Evolutionary conservation across 768 basidiomycete species (phyloP).

Genomic region (Tricholoma saponaceum): DNA sequence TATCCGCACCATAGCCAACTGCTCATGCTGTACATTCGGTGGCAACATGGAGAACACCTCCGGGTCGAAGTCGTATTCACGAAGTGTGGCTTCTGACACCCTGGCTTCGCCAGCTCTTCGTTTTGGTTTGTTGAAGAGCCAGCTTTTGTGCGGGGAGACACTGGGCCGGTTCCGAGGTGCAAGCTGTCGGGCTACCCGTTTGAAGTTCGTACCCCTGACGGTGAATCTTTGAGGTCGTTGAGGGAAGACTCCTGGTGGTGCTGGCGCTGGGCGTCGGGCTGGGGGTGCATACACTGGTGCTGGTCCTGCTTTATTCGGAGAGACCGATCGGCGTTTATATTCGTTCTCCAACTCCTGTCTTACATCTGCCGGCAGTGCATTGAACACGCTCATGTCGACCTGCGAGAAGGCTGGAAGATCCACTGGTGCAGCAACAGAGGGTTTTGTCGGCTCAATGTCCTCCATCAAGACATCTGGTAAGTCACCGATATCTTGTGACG

Average conservation of each 20-base stretch:
- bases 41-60: slow-evolving; percentile 67
- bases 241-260: slow-evolving; percentile 27
- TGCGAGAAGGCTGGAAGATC: slow-evolving; percentile 69
- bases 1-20: slow-evolving; percentile 57
- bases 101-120: slow-evolving; percentile 31
- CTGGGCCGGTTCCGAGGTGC: slow-evolving; percentile 48
- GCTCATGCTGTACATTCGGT: slow-evolving; percentile 65
- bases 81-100: slow-evolving; percentile 55
- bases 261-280: slow-evolving; percentile 8
- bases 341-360: slow-evolving; percentile 65
- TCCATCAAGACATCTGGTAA: slow-evolving; percentile 4
- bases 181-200: slow-evolving; percentile 60
- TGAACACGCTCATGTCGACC: slow-evolving; percentile 65
- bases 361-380: slow-evolving; percentile 67
- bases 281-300: slow-evolving; percentile 3
- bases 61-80: slow-evolving; percentile 66
- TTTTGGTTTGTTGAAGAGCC: slow-evolving; percentile 26
- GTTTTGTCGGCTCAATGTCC: slow-evolving; percentile 15
- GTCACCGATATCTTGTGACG: neutral
- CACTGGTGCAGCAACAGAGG: slow-evolving; percentile 10
- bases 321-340: slow-evolving; percentile 57
- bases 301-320: slow-evolving; percentile 30
- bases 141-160: slow-evolving; percentile 30
- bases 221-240: slow-evolving; percentile 22
- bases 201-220: slow-evolving; percentile 40